phyloP scores from a whole-genome alignment of 108 stramenopile species.

The Epithemia pelagica region DNA sequence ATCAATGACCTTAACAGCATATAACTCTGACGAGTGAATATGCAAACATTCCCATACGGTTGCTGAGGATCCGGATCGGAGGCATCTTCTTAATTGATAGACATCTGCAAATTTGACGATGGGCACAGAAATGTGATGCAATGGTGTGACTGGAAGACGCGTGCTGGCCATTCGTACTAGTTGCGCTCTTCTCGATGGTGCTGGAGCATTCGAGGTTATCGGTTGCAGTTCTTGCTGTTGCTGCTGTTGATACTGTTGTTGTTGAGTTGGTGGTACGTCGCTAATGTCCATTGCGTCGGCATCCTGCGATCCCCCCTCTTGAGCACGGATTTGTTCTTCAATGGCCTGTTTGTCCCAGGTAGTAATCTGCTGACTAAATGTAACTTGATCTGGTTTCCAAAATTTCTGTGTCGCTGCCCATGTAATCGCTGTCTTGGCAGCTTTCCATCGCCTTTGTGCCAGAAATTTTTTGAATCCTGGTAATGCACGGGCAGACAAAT shows the following conservation, averaged over 20 bases:
- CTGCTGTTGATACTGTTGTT: slow-evolving; percentile 10
- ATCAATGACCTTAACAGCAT: slow-evolving; percentile 65
- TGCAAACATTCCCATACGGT: slow-evolving; percentile 51
- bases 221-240: neutral
- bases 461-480: slow-evolving; percentile 60
- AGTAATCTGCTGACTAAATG: slow-evolving; percentile 19
- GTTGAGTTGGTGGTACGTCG: neutral
- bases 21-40: slow-evolving; percentile 21
- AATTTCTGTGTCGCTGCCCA: slow-evolving; percentile 27
- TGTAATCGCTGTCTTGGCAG: slow-evolving; percentile 44
- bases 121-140: neutral
- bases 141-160: neutral
- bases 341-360: neutral
- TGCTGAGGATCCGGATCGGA: slow-evolving; percentile 47
- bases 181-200: neutral
- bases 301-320: neutral
- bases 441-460: slow-evolving; percentile 57
- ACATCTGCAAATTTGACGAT: slow-evolving; percentile 36
- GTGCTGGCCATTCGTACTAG: neutral
- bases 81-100: slow-evolving; percentile 43
- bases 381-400: slow-evolving; percentile 32
- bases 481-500: slow-evolving; percentile 42
- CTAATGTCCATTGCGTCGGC: neutral
- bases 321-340: slow-evolving; percentile 10
- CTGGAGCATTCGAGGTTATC: neutral